Evolutionary conservation across 1,284 basidiomycete genomes (phyloP).

Genomic region (Jaminaea rosea): DNA sequence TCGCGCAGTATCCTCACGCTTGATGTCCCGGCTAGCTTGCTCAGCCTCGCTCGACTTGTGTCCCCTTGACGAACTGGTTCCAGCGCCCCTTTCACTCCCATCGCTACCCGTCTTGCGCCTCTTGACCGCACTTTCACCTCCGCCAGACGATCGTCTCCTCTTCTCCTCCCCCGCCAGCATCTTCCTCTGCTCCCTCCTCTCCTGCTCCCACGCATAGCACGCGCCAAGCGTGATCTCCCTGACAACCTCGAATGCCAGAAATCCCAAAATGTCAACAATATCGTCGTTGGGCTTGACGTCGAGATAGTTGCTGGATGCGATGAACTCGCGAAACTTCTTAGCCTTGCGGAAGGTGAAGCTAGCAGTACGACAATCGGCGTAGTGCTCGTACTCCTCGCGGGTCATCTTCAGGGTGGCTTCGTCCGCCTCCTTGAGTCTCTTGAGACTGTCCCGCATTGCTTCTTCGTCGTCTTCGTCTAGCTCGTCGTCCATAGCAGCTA

Average conservation of each 20-base stretch:
- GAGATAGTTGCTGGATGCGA: constrained; percentile 78
- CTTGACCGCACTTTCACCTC: neutral
- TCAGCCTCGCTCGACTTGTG: constrained; percentile 6
- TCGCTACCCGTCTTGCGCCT: neutral
- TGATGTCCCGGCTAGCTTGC: neutral
- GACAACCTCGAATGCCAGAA: constrained; percentile 94
- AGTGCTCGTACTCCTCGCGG: constrained; percentile 90
- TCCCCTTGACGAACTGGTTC: neutral
- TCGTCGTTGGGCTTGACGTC: constrained; percentile 90
- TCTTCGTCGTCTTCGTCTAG: constrained; percentile 77
- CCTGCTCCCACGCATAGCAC: constrained; percentile 27
- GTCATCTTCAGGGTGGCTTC: constrained; percentile 93
- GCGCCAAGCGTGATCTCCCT: constrained; percentile 67
- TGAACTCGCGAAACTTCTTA: constrained; percentile 89
- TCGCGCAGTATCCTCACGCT: too few relatives aligned
- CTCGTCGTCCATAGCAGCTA: constrained; percentile 87
- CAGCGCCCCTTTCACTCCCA: constrained; percentile 1
- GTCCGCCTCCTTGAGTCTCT: constrained; percentile 74
- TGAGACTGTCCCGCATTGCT: constrained; percentile 85
- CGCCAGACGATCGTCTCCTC: neutral
- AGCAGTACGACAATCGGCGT: constrained; percentile 92
- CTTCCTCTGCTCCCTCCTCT: constrained; percentile 9
- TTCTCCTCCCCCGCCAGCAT: too few relatives aligned
- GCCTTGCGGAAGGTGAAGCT: constrained; percentile 94
- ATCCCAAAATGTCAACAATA: constrained; percentile 91